These are phyloP conservation scores for Scleroderma bovista DNA, from an alignment of 768 basidiomycete genomes.

Conservation along the genomic window DNA sequence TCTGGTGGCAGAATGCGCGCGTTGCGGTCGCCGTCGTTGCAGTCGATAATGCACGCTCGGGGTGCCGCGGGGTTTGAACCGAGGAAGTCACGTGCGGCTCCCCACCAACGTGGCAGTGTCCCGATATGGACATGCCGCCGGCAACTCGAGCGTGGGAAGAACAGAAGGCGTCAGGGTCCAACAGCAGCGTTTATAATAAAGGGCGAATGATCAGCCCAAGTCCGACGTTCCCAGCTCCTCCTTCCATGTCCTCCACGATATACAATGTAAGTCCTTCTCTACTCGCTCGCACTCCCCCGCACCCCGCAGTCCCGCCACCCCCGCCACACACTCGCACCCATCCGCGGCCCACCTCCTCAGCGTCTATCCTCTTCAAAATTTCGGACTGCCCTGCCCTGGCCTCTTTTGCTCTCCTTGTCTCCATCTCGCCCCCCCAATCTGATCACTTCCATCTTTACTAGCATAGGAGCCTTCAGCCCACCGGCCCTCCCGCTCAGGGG, in stretches of 20 bases:
- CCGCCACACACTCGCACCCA: not conserved
- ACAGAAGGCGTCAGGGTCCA: constrained; percentile 29
- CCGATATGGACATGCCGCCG: constrained; percentile 29
- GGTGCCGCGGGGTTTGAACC: constrained; percentile 19
- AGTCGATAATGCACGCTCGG: not conserved
- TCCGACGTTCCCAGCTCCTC: constrained; percentile 33
- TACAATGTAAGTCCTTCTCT: constrained; percentile 29
- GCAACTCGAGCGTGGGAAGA: constrained; percentile 32
- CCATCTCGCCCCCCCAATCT: constrained; percentile 7
- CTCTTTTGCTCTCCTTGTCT: not conserved
- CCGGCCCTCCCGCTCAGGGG: constrained; percentile 39
- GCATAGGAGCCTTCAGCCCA: constrained; percentile 54
- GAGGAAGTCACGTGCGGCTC: constrained; percentile 21
- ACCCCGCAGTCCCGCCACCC: not conserved
- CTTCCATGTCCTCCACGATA: constrained; percentile 33
- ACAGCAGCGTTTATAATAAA: constrained; percentile 32
- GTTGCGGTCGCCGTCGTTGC: too few species aligned
- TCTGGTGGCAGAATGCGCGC: too few species aligned
- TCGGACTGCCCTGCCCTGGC: constrained; percentile 4
- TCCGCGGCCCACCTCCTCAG: not conserved
- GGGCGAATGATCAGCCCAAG: constrained; percentile 35
- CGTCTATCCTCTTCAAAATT: constrained; percentile 22
- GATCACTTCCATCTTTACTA: constrained; percentile 16
- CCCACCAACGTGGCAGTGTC: constrained; percentile 20
- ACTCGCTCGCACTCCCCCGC: not conserved